Evolutionary conservation across 306 rosid genomes (phyloP), one percentile per base, ranked within the genome.

Genomic region (Quercus rubra): DNA sequence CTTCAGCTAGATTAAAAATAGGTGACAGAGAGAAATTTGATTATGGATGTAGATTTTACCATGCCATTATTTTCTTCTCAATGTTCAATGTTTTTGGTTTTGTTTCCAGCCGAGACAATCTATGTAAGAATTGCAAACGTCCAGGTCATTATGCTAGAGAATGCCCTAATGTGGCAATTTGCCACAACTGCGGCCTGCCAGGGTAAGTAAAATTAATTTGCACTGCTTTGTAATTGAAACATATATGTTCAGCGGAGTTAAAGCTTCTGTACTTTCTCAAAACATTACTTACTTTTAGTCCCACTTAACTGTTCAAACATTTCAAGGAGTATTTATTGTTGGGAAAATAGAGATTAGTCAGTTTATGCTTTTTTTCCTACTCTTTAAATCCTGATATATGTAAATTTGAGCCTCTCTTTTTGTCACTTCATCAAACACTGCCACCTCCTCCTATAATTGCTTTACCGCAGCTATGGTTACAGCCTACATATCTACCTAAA

Each of bases 61-160:
- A 31, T 27, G 19, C 58, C 19, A 25, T 68, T 68, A 2, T 55
- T 51, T 75, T 78, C 77, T 78, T 70, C 58, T 69, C 15, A 3
- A 15, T 25, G 19, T 56, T 79, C 61, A 85, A 62, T 70, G 21
- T 66, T 19, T 78, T 35, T 72, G 70, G 19, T 77, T 82, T 70
- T 84, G 46, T 73, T 83, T 55, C 80, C 92, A 91, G 99, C 89
- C 97, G 97, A 79, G 99, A 95, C 90, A 89, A 89, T 87, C 88
- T 92, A 78, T 95, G 99, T 91, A 95, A 95, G 92, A 95, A 95
- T 84, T 95, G 99, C 89, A 95, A 92, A 88, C 91, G 98, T 73
- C 99, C 99, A 0, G 99, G 99, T 77, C 99, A 95, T 86, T 95
- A 68, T 90, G 99, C 99, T 49, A 86, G 99, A 77, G 99, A 95